Evolutionary conservation across 2,329 filamentous ascomycete species (phyloP).

Genomic region (Chaetomium globosum): DNA sequence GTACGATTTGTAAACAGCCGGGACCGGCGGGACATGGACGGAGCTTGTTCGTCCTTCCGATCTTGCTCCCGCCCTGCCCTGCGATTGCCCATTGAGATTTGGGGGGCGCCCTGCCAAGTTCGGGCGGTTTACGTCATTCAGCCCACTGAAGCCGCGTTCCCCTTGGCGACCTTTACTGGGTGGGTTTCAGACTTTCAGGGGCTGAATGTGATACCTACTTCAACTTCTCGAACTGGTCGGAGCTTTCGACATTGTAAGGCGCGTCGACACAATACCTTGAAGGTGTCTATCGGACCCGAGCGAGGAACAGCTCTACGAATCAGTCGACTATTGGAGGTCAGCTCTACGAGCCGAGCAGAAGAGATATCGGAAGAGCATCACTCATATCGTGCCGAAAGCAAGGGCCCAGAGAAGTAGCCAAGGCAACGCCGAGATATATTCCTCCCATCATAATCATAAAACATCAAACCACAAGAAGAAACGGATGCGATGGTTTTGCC

Average conservation of each 20-base stretch:
- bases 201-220: no score
- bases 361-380: neutral
- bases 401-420: neutral
- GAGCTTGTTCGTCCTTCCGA: neutral
- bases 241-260: neutral
- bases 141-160: slow-evolving; percentile 9
- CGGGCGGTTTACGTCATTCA: slow-evolving; percentile 29
- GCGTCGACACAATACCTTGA: no score
- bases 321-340: neutral
- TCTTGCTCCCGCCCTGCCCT: neutral
- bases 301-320: neutral
- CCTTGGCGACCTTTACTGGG: slow-evolving; percentile 8
- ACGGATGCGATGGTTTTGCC: slow-evolving; percentile 20
- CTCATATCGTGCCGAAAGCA: neutral
- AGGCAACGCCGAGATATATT: slow-evolving; percentile 18
- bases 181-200: neutral
- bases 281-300: no score
- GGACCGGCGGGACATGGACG: slow-evolving; percentile 7
- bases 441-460: slow-evolving; percentile 23
- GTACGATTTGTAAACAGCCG: slow-evolving; percentile 26
- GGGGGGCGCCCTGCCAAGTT: slow-evolving; percentile 11
- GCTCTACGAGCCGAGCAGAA: neutral
- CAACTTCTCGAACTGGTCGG: no score
- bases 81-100: slow-evolving; percentile 13
- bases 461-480: slow-evolving; percentile 16